Conservation (phyloP, 2,329 filamentous ascomycete genomes). For the Periconia sp. region DNA sequence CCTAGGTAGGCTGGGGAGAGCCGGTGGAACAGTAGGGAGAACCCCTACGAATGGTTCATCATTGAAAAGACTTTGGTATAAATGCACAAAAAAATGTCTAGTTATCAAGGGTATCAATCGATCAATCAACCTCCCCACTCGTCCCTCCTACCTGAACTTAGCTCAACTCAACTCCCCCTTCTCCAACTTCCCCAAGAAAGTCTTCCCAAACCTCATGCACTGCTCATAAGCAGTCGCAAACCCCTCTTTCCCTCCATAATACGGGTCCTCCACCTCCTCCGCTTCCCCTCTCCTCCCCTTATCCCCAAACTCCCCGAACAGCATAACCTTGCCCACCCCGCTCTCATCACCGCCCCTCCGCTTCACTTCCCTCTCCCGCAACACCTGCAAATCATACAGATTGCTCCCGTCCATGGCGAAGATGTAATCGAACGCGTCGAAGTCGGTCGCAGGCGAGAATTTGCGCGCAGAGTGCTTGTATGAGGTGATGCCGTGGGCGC, state of each 20-base stretch:
- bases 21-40: no score
- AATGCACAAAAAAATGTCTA: no score
- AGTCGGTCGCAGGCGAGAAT: conserved; percentile 69
- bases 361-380: conserved; percentile 57
- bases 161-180: conserved; percentile 30
- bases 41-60: no score
- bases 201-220: conserved; percentile 72
- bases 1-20: no score
- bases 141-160: no score
- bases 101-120: conserved; percentile 25
- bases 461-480: conserved; percentile 79
- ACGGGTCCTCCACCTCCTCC: conserved; percentile 81
- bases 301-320: conserved; percentile 83
- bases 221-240: conserved; percentile 89
- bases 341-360: conserved; percentile 33
- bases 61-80: no score
- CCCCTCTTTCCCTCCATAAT: conserved; percentile 82
- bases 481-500: conserved; percentile 70
- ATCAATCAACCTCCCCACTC: neutral
- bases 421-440: conserved; percentile 86
- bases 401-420: conserved; percentile 93
- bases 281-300: conserved; percentile 49
- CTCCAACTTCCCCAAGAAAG: conserved; percentile 68
- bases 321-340: conserved; percentile 61
- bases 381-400: conserved; percentile 66